Evolutionary conservation across 805 yeast genomes (phyloP).

Genomic region (Starmera amethionina): DNA sequence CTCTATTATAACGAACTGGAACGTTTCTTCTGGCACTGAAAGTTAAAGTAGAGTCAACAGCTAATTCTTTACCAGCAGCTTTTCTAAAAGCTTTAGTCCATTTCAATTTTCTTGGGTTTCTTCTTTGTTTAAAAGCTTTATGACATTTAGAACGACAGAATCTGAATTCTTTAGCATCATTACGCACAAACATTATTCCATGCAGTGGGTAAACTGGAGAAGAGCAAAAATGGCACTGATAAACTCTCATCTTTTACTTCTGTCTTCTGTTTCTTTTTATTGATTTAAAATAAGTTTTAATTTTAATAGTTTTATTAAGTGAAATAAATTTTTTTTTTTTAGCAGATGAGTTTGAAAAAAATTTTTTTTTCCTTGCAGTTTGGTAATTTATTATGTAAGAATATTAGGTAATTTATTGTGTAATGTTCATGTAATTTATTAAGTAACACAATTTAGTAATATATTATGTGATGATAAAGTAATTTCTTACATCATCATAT

Average conservation of each 20-base stretch:
- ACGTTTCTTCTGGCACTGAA: constrained; percentile 97
- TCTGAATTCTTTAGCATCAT: constrained; percentile 95
- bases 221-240: constrained; percentile 93
- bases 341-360: too few relatives aligned
- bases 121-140: constrained; percentile 92
- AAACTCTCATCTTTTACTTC: constrained; percentile 55
- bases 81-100: constrained; percentile 99
- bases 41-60: constrained; percentile 91
- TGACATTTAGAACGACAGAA: constrained; percentile 98
- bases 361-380: too few relatives aligned
- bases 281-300: too few relatives aligned
- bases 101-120: constrained; percentile 94
- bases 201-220: constrained; percentile 93
- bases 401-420: too few relatives aligned
- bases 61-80: constrained; percentile 98
- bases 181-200: constrained; percentile 96
- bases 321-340: too few relatives aligned
- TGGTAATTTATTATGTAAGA: too few relatives aligned
- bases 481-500: too few relatives aligned
- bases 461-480: too few relatives aligned
- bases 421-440: too few relatives aligned
- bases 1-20: constrained; percentile 96
- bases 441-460: too few relatives aligned
- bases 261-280: background rate
- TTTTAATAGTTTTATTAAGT: too few relatives aligned